Base-by-base conservation (phyloP, 805 yeast genomes). In the Barnettozyma siamensis region DNA sequence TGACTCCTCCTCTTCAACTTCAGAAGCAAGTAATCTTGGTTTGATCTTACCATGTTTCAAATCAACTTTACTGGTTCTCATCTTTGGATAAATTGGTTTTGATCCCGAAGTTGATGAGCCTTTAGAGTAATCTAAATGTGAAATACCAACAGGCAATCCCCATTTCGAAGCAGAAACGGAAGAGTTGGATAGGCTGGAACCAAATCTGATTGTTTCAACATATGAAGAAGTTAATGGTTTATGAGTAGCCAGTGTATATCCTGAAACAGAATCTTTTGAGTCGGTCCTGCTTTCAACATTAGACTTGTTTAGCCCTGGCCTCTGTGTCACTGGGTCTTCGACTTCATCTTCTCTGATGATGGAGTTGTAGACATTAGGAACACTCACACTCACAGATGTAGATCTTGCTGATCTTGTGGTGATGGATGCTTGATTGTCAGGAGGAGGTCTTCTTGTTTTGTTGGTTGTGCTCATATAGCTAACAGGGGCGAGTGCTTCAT, bases 11-110 rank as follows among this genome's bases (percentile, higher is more conserved):
- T 82, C 87, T 47, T 81, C 89, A 29, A 83, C 80, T 57, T 83
- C 93, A 19, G 83, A 75, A 2, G 89, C 91, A 45, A 84, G 65
- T 61, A 83, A 67, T 35, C 87, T 70, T 20, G 83, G 84, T 40
- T 77, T 72, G 43, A 76, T 65, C 54, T 68, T 77, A 6, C 83
- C 83, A 55, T 79, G 83, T 53, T 76, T 79, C 55, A 78, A 64
- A 42, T 77, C 82, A 18, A 63, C 58, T 42, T 60, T 60, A 28
- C 45, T 44, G 13, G 47, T 20, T 16, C 48, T 44, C 16, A 45
- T 23, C 2, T 47, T 44, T 37, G 48, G 49, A 33, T 46, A 48
- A 11, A 8, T 26, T 9, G 27, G 23, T 10, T 23, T 36, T 13
- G 31, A 16, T 15, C 24, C 13, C 9, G 37, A 4, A 7, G 31